Evolutionary conservation across 2,329 filamentous ascomycete species (phyloP).

Genomic region (Podosphaera fusca): DNA sequence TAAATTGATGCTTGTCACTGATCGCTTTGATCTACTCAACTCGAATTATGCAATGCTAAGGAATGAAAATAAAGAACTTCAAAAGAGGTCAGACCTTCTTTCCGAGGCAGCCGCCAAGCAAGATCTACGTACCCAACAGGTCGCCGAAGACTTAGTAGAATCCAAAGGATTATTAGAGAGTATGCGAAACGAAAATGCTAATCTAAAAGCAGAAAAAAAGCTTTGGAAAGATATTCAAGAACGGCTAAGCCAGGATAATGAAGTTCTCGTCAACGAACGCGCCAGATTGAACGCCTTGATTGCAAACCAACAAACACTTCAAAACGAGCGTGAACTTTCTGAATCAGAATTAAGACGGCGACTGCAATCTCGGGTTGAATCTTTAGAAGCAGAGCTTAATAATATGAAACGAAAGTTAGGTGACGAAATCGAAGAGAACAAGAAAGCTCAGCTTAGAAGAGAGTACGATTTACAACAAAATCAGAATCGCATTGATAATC

Average conservation of each 20-base stretch:
- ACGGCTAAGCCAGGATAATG: constrained; percentile 70
- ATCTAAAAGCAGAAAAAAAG: constrained; percentile 84
- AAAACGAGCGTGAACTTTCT: constrained; percentile 73
- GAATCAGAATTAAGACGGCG: constrained; percentile 66
- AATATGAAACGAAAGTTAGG: constrained; percentile 63
- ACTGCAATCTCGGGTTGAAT: constrained; percentile 54
- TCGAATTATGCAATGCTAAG: constrained; percentile 69
- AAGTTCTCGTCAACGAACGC: constrained; percentile 63
- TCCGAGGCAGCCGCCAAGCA: constrained; percentile 74
- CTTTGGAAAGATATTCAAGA: constrained; percentile 87
- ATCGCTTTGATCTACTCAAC: constrained; percentile 75
- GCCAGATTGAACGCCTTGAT: constrained; percentile 63
- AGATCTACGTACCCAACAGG: constrained; percentile 73
- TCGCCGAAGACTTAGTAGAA: constrained; percentile 81
- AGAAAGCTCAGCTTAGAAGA: constrained; percentile 61
- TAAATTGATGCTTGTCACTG: constrained; percentile 57
- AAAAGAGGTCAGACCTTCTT: constrained; percentile 54
- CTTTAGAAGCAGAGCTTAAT: constrained; percentile 55
- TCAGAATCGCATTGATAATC: constrained; percentile 80
- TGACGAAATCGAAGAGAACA: constrained; percentile 62
- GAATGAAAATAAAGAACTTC: constrained; percentile 63
- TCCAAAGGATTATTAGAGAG: constrained; percentile 62
- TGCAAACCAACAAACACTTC: constrained; percentile 62
- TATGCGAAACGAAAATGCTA: constrained; percentile 72
- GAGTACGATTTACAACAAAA: constrained; percentile 77